Conservation (phyloP, 768 basidiomycete species). For the Pholiota microspora region DNA sequence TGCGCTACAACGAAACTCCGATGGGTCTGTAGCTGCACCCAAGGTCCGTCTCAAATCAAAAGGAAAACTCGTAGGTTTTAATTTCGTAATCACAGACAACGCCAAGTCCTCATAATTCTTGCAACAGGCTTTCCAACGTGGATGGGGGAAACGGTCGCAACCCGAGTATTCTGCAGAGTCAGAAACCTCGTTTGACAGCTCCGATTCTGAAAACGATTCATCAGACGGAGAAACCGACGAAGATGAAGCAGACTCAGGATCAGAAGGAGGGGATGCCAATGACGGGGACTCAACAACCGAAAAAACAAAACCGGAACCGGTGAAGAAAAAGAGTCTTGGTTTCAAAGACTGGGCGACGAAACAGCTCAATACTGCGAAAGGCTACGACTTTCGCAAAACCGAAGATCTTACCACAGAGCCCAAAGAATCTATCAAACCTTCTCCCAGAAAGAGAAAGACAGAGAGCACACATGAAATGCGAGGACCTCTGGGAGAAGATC, state of each 20-base stretch:
- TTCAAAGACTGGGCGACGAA: slow-evolving; percentile 93
- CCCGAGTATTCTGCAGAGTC: slow-evolving; percentile 39
- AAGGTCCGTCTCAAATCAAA: slow-evolving; percentile 44
- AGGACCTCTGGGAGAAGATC: slow-evolving; percentile 78
- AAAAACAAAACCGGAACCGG: slow-evolving; percentile 25
- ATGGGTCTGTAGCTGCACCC: slow-evolving; percentile 58
- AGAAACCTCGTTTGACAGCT: slow-evolving; percentile 73
- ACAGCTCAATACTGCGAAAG: slow-evolving; percentile 58
- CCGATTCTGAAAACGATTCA: slow-evolving; percentile 26
- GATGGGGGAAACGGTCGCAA: slow-evolving; percentile 44
- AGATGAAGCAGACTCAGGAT: slow-evolving; percentile 6
- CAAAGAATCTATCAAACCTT: slow-evolving; percentile 6
- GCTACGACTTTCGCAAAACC: slow-evolving; percentile 25
- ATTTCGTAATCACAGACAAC: too few species aligned
- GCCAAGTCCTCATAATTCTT: too few species aligned
- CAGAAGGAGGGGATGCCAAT: slow-evolving; percentile 20
- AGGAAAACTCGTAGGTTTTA: slow-evolving; percentile 39
- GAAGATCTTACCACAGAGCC: slow-evolving; percentile 14
- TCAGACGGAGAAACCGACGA: slow-evolving; percentile 21
- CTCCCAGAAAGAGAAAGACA: slow-evolving; percentile 47
- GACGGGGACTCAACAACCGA: slow-evolving; percentile 24
- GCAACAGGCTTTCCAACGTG: slow-evolving; percentile 24
- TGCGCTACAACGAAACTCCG: slow-evolving; percentile 62
- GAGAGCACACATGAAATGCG: slow-evolving; percentile 43
- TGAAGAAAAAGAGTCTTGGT: slow-evolving; percentile 26